A percentile compares a stretch with the other conserved stretches of the same genome.
Evolutionary conservation across 2,329 filamentous ascomycete genomes (phyloP).

Genomic region (Aspergillus hortae): DNA sequence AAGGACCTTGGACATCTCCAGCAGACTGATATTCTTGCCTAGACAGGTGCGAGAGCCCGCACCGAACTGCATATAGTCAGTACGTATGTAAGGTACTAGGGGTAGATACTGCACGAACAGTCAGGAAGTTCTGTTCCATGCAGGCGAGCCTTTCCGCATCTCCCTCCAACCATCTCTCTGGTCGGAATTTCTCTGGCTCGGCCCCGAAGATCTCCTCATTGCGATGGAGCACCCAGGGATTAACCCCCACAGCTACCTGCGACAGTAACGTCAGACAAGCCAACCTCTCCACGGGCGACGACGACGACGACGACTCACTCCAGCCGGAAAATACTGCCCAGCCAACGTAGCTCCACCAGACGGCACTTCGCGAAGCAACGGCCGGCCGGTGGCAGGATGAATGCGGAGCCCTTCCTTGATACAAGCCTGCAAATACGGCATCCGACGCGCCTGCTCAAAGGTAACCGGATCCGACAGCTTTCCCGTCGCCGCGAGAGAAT

Average conservation of each 20-base stretch:
- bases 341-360: slow-evolving; percentile 18
- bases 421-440: slow-evolving; percentile 30
- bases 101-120: too few species aligned
- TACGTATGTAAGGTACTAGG: too few species aligned
- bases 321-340: slow-evolving; percentile 25
- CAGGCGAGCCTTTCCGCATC: background rate
- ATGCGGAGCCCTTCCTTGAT: slow-evolving; percentile 25
- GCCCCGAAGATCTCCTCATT: slow-evolving; percentile 18
- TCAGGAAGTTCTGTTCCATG: slow-evolving; percentile 9
- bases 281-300: background rate
- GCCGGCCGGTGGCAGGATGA: slow-evolving; percentile 11
- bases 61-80: too few species aligned
- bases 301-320: slow-evolving; percentile 1
- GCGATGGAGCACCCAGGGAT: slow-evolving; percentile 7
- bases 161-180: slow-evolving; percentile 7
- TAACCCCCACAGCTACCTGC: slow-evolving; percentile 5
- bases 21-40: too few species aligned
- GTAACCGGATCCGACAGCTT: slow-evolving; percentile 11
- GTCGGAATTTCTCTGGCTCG: slow-evolving; percentile 15
- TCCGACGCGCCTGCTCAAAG: slow-evolving; percentile 15
- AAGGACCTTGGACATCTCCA: too few species aligned
- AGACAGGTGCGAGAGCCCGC: too few species aligned
- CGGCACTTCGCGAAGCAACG: slow-evolving; percentile 12
- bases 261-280: background rate
- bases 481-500: slow-evolving; percentile 5